Conservation (phyloP, 129 eudicot genomes). For the Glebionis coronaria region DNA sequence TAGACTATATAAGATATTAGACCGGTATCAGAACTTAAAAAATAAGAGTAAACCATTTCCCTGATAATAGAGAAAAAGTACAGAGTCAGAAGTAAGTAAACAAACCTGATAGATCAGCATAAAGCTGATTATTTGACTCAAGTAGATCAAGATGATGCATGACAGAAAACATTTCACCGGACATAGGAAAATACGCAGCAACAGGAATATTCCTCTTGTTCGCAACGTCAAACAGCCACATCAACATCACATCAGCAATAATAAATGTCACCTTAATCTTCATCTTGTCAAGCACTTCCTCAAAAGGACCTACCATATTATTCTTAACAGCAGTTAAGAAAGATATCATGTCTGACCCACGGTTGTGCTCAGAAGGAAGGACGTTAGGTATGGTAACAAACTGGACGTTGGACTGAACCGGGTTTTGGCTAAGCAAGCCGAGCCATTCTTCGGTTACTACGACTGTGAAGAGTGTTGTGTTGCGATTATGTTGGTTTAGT, state of each 20-base stretch:
- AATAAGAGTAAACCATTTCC: too few relatives aligned
- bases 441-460: slow-evolving; percentile 78
- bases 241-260: slow-evolving; percentile 35
- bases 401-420: slow-evolving; percentile 22
- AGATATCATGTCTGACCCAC: slow-evolving; percentile 31
- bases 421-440: slow-evolving; percentile 33
- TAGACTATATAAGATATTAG: too few relatives aligned
- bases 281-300: slow-evolving; percentile 38
- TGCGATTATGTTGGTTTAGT: slow-evolving; percentile 14
- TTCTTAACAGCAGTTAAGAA: slow-evolving; percentile 36
- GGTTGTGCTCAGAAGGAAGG: slow-evolving; percentile 56
- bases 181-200: slow-evolving; percentile 49
- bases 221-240: slow-evolving; percentile 50
- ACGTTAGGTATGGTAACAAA: slow-evolving; percentile 60
- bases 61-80: too few relatives aligned
- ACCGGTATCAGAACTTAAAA: too few relatives aligned
- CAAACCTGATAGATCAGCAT: slow-evolving; percentile 38
- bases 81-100: not conserved
- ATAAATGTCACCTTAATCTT: slow-evolving; percentile 32
- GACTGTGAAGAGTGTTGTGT: slow-evolving; percentile 34
- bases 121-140: slow-evolving; percentile 33
- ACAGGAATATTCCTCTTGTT: slow-evolving; percentile 57
- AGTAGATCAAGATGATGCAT: slow-evolving; percentile 28
- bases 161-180: slow-evolving; percentile 45
- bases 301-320: slow-evolving; percentile 48